Evolutionary conservation across 768 basidiomycete genomes (phyloP).

Genomic region (Daedaleopsis sinensis): DNA sequence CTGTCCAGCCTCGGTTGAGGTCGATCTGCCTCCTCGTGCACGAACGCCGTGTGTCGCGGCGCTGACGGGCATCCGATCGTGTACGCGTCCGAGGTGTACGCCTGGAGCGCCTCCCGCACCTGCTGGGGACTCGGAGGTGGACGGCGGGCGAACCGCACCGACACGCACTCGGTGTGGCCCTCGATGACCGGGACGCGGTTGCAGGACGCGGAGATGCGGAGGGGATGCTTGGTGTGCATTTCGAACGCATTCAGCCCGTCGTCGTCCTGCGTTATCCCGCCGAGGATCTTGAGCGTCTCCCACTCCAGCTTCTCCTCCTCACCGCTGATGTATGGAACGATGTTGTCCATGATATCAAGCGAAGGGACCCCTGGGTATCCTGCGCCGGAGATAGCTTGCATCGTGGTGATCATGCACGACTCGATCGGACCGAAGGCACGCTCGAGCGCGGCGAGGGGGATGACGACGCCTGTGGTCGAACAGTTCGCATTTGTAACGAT

Average conservation of each 20-base stretch:
- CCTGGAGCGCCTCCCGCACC: constrained; percentile 77
- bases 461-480: constrained; percentile 90
- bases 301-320: constrained; percentile 99
- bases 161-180: constrained; percentile 91
- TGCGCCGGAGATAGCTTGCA: constrained; percentile 97
- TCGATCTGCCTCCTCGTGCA: constrained; percentile 92
- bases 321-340: constrained; percentile 91
- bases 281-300: constrained; percentile 97
- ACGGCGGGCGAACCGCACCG: constrained; percentile 75
- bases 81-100: constrained; percentile 78
- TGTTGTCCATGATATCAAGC: constrained; percentile 93
- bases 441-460: constrained; percentile 91
- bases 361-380: constrained; percentile 95
- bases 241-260: constrained; percentile 70
- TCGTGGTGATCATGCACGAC: constrained; percentile 87
- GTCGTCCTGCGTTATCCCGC: constrained; percentile 67
- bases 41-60: constrained; percentile 80
- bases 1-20: constrained; percentile 95
- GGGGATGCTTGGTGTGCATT: constrained; percentile 76
- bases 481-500: constrained; percentile 99
- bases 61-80: constrained; percentile 80
- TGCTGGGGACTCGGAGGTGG: constrained; percentile 88
- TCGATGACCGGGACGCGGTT: constrained; percentile 96
- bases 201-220: constrained; percentile 91
- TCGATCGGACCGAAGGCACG: constrained; percentile 93